phyloP scores from a whole-genome alignment of 2,329 filamentous ascomycete genomes.

The Aspergillus pseudoterreus region DNA sequence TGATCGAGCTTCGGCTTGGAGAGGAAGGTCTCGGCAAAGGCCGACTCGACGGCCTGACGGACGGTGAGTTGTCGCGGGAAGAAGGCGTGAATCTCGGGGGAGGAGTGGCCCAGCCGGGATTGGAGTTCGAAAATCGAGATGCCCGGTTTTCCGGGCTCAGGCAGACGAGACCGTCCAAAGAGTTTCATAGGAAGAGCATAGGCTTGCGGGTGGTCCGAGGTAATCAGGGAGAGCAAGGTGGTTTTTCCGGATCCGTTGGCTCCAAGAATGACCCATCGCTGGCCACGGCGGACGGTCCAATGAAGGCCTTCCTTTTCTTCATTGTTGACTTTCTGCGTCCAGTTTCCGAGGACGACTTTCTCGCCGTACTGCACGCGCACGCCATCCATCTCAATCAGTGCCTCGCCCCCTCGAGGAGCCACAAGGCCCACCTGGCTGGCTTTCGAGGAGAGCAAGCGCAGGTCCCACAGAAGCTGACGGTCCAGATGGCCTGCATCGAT shows the following conservation, averaged over 20 bases:
- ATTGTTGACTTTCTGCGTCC: slow-evolving; percentile 59
- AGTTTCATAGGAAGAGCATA: slow-evolving; percentile 84
- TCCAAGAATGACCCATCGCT: slow-evolving; percentile 90
- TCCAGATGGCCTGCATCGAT: slow-evolving; percentile 22
- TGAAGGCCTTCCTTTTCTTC: slow-evolving; percentile 60
- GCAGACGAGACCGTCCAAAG: slow-evolving; percentile 78
- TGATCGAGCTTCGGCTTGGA: slow-evolving; percentile 62
- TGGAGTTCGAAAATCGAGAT: slow-evolving; percentile 94
- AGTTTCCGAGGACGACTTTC: slow-evolving; percentile 76
- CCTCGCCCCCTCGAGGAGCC: slow-evolving; percentile 53
- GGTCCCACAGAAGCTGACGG: slow-evolving; percentile 22
- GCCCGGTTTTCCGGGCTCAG: slow-evolving; percentile 65
- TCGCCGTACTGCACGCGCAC: slow-evolving; percentile 76
- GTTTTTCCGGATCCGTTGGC: slow-evolving; percentile 95
- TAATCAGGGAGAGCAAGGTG: slow-evolving; percentile 85
- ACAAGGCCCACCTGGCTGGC: slow-evolving; percentile 9
- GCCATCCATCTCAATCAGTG: slow-evolving; percentile 81
- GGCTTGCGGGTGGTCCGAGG: slow-evolving; percentile 91
- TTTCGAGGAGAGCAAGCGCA: slow-evolving; percentile 16
- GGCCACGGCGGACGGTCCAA: slow-evolving; percentile 78
- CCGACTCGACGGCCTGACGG: slow-evolving; percentile 72
- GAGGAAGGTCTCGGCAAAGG: slow-evolving; percentile 86
- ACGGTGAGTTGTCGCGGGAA: slow-evolving; percentile 77
- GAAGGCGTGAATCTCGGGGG: slow-evolving; percentile 88
- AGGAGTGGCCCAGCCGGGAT: slow-evolving; percentile 83